These are phyloP conservation scores for Conringia planisiliqua DNA, from an alignment of 345 rosid species.

Conservation along the genomic window DNA sequence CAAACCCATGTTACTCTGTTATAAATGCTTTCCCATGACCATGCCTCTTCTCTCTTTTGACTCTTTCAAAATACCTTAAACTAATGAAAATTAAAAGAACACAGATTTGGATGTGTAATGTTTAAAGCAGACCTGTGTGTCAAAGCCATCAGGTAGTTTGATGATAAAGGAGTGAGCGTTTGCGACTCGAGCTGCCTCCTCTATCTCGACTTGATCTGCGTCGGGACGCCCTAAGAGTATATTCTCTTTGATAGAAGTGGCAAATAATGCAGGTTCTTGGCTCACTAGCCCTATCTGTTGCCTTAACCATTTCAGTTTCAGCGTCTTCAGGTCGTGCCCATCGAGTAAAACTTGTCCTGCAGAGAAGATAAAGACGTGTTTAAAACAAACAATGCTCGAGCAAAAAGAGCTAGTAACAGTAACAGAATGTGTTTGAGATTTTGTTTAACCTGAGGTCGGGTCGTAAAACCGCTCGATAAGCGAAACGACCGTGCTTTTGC, in stretches of 20 bases:
- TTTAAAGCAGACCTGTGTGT: conserved; percentile 68
- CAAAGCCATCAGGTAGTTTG: conserved; percentile 89
- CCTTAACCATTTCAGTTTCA: conserved; percentile 87
- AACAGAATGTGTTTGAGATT: conserved; percentile 3
- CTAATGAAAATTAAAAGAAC: conserved; percentile 16
- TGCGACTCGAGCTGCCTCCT: conserved; percentile 96
- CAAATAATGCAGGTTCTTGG: conserved; percentile 95
- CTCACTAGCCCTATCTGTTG: conserved; percentile 97
- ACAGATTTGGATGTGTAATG: conserved; percentile 17
- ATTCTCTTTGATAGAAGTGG: conserved; percentile 91
- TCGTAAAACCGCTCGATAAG: conserved; percentile 95
- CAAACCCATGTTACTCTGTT: conserved; percentile 64
- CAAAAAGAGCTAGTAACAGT: not conserved
- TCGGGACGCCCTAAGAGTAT: conserved; percentile 90
- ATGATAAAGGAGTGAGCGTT: conserved; percentile 92
- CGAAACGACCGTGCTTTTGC: conserved; percentile 94
- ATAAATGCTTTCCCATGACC: conserved; percentile 48
- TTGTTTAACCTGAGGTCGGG: conserved; percentile 65
- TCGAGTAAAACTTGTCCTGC: conserved; percentile 87
- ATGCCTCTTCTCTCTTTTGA: conserved; percentile 41
- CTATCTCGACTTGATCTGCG: conserved; percentile 70
- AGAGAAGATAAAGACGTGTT: conserved; percentile 7
- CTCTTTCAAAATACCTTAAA: conserved; percentile 32
- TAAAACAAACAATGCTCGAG: conserved; percentile 2
- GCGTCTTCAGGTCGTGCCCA: conserved; percentile 76